These are phyloP conservation scores for Pythium grandisporangium DNA, from an alignment of 352 stramenopile species.

Conservation along the genomic window DNA sequence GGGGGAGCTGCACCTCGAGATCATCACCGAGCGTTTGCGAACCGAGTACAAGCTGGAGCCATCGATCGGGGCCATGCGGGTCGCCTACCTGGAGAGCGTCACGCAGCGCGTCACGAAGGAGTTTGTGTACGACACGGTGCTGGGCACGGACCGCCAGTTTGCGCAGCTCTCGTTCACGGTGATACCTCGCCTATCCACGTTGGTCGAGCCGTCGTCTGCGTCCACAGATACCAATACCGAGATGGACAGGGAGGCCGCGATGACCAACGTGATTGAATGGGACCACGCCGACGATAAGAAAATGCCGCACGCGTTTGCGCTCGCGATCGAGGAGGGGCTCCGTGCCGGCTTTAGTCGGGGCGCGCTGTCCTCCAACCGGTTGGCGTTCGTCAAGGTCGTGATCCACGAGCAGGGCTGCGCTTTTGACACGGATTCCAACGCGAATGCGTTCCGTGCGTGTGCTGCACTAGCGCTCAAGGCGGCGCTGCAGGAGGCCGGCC, in stretches of 20 bases:
- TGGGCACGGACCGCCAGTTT: slow-evolving; percentile 67
- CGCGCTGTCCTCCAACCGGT: slow-evolving; percentile 42
- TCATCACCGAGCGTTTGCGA: slow-evolving; percentile 86
- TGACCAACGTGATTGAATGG: slow-evolving; percentile 53
- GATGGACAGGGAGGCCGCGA: slow-evolving; percentile 25
- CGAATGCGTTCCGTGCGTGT: slow-evolving; percentile 47
- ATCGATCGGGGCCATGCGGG: slow-evolving; percentile 81
- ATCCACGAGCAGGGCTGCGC: slow-evolving; percentile 48
- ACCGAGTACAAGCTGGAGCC: slow-evolving; percentile 84
- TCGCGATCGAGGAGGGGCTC: slow-evolving; percentile 66
- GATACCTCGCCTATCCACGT: slow-evolving; percentile 27
- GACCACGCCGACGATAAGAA: slow-evolving; percentile 35
- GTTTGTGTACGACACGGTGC: slow-evolving; percentile 57
- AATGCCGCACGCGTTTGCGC: slow-evolving; percentile 47
- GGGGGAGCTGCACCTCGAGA: slow-evolving; percentile 93
- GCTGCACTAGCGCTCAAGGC: slow-evolving; percentile 46
- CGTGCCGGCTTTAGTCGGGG: slow-evolving; percentile 43
- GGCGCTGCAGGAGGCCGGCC: slow-evolving; percentile 37
- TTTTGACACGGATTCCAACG: slow-evolving; percentile 59
- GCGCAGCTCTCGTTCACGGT: slow-evolving; percentile 42
- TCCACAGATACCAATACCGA: no score
- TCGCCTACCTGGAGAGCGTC: slow-evolving; percentile 89
- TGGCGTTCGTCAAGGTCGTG: slow-evolving; percentile 55
- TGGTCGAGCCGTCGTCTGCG: slow-evolving; percentile 5
- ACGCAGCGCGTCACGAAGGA: slow-evolving; percentile 16